phyloP scores from a whole-genome alignment of 345 rosid genomes.

The Populus davidiana region DNA sequence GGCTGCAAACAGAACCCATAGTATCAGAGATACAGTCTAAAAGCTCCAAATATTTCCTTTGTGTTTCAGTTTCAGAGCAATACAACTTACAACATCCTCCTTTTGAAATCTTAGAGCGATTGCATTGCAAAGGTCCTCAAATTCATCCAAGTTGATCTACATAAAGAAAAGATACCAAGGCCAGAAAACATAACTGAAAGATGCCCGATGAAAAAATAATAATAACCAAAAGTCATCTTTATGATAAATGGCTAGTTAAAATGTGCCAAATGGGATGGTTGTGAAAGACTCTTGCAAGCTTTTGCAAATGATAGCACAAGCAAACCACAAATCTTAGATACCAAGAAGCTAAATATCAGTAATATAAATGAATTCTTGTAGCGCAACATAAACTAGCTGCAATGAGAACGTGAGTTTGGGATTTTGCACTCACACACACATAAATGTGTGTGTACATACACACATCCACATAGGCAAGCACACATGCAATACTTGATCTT shows the following conservation, averaged over 20 bases:
- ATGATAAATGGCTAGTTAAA: neutral
- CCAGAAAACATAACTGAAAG: neutral
- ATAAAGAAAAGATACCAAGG: constrained; percentile 13
- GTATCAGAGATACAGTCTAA: constrained; percentile 9
- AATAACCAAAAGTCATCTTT: constrained; percentile 1
- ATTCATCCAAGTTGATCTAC: constrained; percentile 87
- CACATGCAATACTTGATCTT: no score
- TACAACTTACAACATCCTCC: constrained; percentile 77
- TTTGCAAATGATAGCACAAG: no score
- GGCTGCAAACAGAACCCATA: constrained; percentile 51
- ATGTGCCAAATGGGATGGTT: no score
- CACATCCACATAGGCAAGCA: no score
- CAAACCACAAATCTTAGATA: no score
- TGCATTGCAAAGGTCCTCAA: constrained; percentile 90
- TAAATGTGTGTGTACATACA: no score
- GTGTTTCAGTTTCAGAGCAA: constrained; percentile 12
- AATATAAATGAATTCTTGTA: no score
- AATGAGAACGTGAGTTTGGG: no score
- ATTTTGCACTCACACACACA: no score
- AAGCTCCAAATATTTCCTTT: neutral
- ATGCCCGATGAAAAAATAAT: neutral
- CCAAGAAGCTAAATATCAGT: no score
- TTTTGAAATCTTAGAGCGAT: constrained; percentile 85
- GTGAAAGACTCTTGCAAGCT: no score
- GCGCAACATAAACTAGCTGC: no score